These are phyloP conservation scores for Malus hybrid DNA, from an alignment of 331 rosid species.

Conservation along the genomic window DNA sequence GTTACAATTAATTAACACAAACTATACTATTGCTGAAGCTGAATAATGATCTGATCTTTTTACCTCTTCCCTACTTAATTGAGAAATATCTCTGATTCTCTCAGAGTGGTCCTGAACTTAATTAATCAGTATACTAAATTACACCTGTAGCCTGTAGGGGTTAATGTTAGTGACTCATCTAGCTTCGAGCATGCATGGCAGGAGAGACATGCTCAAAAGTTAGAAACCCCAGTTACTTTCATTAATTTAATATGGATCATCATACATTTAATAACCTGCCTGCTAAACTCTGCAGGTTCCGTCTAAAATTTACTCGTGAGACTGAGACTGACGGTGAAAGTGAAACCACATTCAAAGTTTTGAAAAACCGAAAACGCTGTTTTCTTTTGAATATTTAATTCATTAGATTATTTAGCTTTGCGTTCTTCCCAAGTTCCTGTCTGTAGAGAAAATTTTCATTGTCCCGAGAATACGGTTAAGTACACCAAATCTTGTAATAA, in stretches of 20 bases:
- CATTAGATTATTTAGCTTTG: slow-evolving; percentile 1
- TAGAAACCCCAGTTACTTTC: not conserved
- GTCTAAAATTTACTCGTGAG: not conserved
- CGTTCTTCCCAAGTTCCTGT: slow-evolving; percentile 37
- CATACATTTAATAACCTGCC: not conserved
- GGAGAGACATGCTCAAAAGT: not conserved
- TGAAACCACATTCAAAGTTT: slow-evolving; percentile 12
- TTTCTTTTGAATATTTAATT: not conserved
- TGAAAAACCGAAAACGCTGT: slow-evolving; percentile 18
- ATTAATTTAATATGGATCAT: not conserved
- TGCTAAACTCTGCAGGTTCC: not conserved
- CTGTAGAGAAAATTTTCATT: not conserved
- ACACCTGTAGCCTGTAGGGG: not conserved
- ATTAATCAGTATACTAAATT: no score
- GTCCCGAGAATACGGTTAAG: no score
- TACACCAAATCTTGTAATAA: no score
- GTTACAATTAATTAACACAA: no score
- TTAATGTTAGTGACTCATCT: not conserved
- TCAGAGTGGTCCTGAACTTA: no score
- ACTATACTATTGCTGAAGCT: no score
- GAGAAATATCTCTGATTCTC: no score
- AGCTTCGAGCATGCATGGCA: not conserved
- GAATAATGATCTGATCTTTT: no score
- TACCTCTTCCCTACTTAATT: no score
- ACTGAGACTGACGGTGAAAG: not conserved